These are phyloP conservation scores for Schizosaccharomyces osmophilus DNA, from an alignment of 805 yeast species.

Conservation along the genomic window DNA sequence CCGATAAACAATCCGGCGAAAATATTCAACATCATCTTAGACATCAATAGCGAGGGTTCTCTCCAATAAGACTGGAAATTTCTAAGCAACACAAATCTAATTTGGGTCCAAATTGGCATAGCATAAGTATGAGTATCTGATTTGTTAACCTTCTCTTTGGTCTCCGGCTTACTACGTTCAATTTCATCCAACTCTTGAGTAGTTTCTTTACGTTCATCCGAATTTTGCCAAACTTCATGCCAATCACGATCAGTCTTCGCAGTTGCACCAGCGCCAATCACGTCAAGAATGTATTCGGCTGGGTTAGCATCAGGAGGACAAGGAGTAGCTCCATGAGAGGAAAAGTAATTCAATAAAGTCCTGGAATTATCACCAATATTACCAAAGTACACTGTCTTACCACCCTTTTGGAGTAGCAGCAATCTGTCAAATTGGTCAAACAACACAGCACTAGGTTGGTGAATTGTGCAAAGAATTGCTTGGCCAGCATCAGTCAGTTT, in stretches of 20 bases:
- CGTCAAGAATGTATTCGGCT: slow-evolving; percentile 50
- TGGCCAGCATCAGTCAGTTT: slow-evolving; percentile 48
- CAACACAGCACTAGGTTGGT: slow-evolving; percentile 51
- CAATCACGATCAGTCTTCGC: slow-evolving; percentile 35
- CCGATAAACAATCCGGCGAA: slow-evolving; percentile 43
- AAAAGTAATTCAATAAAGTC: slow-evolving; percentile 39
- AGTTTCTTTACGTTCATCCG: slow-evolving; percentile 18
- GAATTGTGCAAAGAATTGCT: slow-evolving; percentile 53
- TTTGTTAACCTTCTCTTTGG: not conserved
- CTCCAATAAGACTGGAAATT: slow-evolving; percentile 28
- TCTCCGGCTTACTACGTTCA: slow-evolving; percentile 5
- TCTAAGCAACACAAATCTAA: slow-evolving; percentile 19
- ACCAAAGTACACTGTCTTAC: slow-evolving; percentile 61
- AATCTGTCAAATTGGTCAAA: slow-evolving; percentile 45
- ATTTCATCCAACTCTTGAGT: slow-evolving; percentile 14
- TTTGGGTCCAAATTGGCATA: slow-evolving; percentile 24
- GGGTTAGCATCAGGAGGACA: slow-evolving; percentile 43
- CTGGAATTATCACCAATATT: slow-evolving; percentile 44
- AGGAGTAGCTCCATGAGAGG: slow-evolving; percentile 43
- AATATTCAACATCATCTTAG: slow-evolving; percentile 29
- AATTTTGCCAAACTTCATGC: slow-evolving; percentile 35
- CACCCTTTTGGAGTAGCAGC: slow-evolving; percentile 47
- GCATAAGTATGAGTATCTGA: slow-evolving; percentile 15
- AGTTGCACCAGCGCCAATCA: slow-evolving; percentile 64
- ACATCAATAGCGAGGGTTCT: slow-evolving; percentile 33